phyloP scores from a whole-genome alignment of 1,284 basidiomycete genomes.

The Fomitopsis palustris region DNA sequence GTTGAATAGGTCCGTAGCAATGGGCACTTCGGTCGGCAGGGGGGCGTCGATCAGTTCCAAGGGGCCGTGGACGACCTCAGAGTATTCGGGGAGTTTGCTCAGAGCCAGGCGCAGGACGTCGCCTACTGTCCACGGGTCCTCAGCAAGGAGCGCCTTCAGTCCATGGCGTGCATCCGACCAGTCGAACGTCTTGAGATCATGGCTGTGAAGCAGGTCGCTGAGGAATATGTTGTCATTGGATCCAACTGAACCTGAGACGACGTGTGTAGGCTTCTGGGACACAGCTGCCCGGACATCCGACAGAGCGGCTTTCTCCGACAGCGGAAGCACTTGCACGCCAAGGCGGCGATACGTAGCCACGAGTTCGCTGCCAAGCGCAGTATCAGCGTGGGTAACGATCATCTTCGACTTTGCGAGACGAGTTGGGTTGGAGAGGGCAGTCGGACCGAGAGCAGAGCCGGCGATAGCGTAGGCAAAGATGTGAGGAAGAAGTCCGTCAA shows the following conservation, averaged over 20 bases:
- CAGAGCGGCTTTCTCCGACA: not conserved
- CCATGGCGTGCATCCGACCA: conserved; percentile 12
- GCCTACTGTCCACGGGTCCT: conserved; percentile 12
- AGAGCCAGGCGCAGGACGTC: conserved; percentile 8
- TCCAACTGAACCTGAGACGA: conserved; percentile 12
- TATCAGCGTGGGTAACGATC: conserved; percentile 9
- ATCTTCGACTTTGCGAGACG: conserved; percentile 7
- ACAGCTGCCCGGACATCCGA: not conserved
- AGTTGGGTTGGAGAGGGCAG: conserved; percentile 9
- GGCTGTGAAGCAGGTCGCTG: conserved; percentile 2
- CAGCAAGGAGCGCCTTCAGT: conserved; percentile 1
- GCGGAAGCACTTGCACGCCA: not conserved
- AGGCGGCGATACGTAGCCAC: conserved; percentile 5
- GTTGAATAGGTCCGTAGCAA: conserved; percentile 5
- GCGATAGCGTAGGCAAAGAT: conserved; percentile 3
- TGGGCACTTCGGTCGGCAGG: not conserved
- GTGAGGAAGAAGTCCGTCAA: conserved; percentile 1
- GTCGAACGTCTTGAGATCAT: conserved; percentile 3
- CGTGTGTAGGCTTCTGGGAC: conserved; percentile 1
- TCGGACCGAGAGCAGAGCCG: conserved; percentile 6
- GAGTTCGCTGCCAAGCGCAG: conserved; percentile 5
- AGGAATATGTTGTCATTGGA: conserved; percentile 3
- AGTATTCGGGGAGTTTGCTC: not conserved
- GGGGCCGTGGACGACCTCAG: not conserved
- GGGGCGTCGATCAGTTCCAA: not conserved